Evolutionary conservation across 2,329 filamentous ascomycete genomes (phyloP).

Genomic region (Exophiala oligosperma): DNA sequence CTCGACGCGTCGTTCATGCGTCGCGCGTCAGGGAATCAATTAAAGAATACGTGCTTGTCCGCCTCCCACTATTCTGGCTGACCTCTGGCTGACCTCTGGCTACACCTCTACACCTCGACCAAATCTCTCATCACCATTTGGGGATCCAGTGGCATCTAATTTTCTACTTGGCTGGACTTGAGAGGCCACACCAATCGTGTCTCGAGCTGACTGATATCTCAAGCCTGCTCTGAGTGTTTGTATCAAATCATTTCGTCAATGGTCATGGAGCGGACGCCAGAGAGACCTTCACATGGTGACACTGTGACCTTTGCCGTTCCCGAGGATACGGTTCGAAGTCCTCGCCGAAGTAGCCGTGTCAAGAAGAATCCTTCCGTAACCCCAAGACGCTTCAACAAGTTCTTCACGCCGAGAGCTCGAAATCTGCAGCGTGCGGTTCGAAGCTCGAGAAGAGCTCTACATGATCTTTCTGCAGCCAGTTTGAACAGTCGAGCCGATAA

Average conservation of each 20-base stretch:
- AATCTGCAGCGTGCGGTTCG: conserved; percentile 38
- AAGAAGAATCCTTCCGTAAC: conserved; percentile 49
- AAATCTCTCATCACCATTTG: not conserved
- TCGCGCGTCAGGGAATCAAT: not conserved
- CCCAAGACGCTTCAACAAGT: conserved; percentile 51
- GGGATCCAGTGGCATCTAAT: too few relatives aligned
- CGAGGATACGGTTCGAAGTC: conserved; percentile 16
- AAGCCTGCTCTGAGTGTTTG: not conserved
- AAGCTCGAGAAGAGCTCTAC: conserved; percentile 46
- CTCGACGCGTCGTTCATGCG: not conserved
- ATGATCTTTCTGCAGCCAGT: conserved; percentile 39
- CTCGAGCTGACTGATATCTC: not conserved
- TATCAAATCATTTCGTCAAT: not conserved
- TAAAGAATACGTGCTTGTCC: not conserved
- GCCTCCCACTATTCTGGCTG: not conserved
- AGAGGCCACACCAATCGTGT: too few relatives aligned
- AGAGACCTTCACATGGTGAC: conserved; percentile 19
- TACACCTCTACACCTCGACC: not conserved
- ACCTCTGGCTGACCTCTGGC: not conserved
- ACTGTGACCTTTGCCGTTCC: conserved; percentile 15
- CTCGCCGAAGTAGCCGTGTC: conserved; percentile 35
- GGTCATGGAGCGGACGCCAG: conserved; percentile 27
- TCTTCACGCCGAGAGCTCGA: conserved; percentile 49
- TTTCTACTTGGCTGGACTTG: too few relatives aligned
- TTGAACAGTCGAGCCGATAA: conserved; percentile 20